These are phyloP conservation scores for Ascochyta clinopodiicola DNA, from an alignment of 2,329 filamentous ascomycete genomes.

Conservation along the genomic window DNA sequence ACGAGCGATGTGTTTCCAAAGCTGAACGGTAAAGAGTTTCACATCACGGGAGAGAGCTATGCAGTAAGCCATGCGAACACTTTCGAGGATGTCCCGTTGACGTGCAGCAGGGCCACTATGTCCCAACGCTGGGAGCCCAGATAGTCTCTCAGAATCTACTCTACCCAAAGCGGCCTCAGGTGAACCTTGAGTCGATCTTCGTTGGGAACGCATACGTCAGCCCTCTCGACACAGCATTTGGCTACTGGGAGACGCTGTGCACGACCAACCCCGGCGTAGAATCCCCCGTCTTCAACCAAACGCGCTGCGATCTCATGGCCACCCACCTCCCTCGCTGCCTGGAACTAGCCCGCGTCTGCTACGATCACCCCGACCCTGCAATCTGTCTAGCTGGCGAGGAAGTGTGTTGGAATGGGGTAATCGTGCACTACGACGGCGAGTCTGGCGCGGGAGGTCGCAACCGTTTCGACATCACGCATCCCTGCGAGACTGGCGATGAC, in stretches of 20 bases:
- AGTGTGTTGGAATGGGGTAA: slow-evolving; percentile 50
- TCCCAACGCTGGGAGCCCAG: slow-evolving; percentile 53
- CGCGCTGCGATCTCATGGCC: slow-evolving; percentile 56
- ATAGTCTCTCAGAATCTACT: slow-evolving; percentile 55
- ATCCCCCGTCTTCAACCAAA: slow-evolving; percentile 54
- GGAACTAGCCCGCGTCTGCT: slow-evolving; percentile 51
- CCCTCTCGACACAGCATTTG: slow-evolving; percentile 49
- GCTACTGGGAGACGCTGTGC: slow-evolving; percentile 57
- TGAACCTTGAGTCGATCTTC: slow-evolving; percentile 54
- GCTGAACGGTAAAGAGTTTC: slow-evolving; percentile 48
- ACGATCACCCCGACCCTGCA: slow-evolving; percentile 50
- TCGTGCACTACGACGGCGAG: slow-evolving; percentile 52
- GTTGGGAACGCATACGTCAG: slow-evolving; percentile 58
- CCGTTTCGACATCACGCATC: slow-evolving; percentile 53
- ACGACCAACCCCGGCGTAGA: slow-evolving; percentile 54
- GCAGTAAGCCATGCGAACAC: slow-evolving; percentile 43
- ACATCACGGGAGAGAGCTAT: slow-evolving; percentile 59
- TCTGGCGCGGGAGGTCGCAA: slow-evolving; percentile 50
- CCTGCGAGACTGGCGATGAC: slow-evolving; percentile 46
- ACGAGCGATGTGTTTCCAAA: slow-evolving; percentile 55
- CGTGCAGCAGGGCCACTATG: slow-evolving; percentile 53
- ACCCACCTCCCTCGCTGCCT: slow-evolving; percentile 55
- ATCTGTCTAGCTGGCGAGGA: slow-evolving; percentile 49
- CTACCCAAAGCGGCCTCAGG: slow-evolving; percentile 50
- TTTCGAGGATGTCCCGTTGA: slow-evolving; percentile 13